A percentile compares a stretch with the other conserved stretches of the same genome.
These are phyloP conservation scores for Nelumbo lutea DNA, from an alignment of 164 flowering plant genomes.

Conservation along the genomic window DNA sequence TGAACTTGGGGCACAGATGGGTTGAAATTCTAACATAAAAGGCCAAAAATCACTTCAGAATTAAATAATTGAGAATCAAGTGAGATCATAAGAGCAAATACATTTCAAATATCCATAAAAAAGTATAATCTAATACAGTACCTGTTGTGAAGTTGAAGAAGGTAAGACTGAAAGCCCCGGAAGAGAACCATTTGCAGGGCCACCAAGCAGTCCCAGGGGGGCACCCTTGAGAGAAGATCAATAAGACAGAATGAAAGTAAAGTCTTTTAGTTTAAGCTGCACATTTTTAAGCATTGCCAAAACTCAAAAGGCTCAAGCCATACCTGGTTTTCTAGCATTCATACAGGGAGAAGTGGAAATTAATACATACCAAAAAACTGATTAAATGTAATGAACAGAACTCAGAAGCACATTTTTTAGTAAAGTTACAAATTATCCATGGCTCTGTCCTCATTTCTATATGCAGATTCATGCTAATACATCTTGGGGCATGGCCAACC, in stretches of 20 bases:
- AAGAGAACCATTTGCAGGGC: slow-evolving; percentile 25
- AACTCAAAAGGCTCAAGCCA: no score
- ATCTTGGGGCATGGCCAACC: no score
- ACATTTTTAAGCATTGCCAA: no score
- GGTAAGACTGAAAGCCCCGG: slow-evolving; percentile 27
- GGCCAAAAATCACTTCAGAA: not conserved
- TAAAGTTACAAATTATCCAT: no score
- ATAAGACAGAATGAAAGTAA: not conserved
- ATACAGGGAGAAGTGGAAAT: no score
- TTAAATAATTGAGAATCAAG: not conserved
- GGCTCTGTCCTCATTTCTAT: no score
- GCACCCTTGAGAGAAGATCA: slow-evolving; percentile 19
- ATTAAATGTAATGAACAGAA: no score
- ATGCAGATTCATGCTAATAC: no score
- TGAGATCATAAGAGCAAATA: not conserved
- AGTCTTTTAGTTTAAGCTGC: no score
- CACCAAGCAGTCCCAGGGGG: slow-evolving; percentile 21
- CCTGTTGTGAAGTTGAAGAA: slow-evolving; percentile 36
- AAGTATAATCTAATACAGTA: slow-evolving; percentile 6
- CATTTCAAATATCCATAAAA: not conserved
- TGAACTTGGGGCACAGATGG: slow-evolving; percentile 33
- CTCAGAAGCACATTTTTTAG: no score
- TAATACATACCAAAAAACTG: no score
- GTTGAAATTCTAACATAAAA: slow-evolving; percentile 24
- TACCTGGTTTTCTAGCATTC: no score